Percentiles rank a stretch among this genome's conserved stretches.
phyloP scores from a whole-genome alignment of 75 land plant genomes.

The Pinus taeda region DNA sequence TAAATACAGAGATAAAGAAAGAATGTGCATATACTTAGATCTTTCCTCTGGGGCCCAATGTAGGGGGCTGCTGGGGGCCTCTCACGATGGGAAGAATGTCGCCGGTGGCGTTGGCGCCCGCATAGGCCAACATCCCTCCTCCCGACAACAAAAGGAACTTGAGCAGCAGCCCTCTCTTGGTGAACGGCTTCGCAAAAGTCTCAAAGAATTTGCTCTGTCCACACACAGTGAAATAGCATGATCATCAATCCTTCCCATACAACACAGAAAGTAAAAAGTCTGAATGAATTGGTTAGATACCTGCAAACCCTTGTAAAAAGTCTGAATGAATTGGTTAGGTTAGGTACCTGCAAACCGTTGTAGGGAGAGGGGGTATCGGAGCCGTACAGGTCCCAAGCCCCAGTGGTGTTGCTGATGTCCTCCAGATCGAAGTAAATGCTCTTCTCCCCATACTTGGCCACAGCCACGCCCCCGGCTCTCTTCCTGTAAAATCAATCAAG shows the following conservation, averaged over 20 bases:
- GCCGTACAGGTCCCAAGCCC: constrained; percentile 95
- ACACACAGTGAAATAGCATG: background rate
- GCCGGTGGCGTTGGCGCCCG: constrained; percentile 59
- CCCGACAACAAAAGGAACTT: constrained; percentile 87
- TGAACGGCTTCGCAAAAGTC: constrained; percentile 92
- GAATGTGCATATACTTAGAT: constrained; percentile 30
- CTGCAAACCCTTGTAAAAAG: constrained; percentile 88
- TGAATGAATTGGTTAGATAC: constrained; percentile 20
- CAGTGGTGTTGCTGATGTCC: constrained; percentile 96
- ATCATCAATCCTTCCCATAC: background rate
- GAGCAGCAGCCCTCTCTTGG: constrained; percentile 94
- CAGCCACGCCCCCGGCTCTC: constrained; percentile 32
- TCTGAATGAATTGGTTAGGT: background rate
- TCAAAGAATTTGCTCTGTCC: constrained; percentile 96
- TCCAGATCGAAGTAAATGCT: constrained; percentile 97
- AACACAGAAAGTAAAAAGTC: background rate
- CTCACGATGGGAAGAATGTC: constrained; percentile 90
- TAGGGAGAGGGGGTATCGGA: constrained; percentile 94
- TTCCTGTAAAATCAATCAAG: background rate
- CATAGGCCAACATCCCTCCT: constrained; percentile 57
- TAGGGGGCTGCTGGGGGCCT: constrained; percentile 75
- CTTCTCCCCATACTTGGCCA: constrained; percentile 96
- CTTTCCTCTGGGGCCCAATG: constrained; percentile 85
- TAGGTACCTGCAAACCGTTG: constrained; percentile 81
- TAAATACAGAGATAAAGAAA: background rate